Evolutionary conservation across 1,284 basidiomycete genomes (phyloP).

Genomic region (Apiotrichum veenhuisii): DNA sequence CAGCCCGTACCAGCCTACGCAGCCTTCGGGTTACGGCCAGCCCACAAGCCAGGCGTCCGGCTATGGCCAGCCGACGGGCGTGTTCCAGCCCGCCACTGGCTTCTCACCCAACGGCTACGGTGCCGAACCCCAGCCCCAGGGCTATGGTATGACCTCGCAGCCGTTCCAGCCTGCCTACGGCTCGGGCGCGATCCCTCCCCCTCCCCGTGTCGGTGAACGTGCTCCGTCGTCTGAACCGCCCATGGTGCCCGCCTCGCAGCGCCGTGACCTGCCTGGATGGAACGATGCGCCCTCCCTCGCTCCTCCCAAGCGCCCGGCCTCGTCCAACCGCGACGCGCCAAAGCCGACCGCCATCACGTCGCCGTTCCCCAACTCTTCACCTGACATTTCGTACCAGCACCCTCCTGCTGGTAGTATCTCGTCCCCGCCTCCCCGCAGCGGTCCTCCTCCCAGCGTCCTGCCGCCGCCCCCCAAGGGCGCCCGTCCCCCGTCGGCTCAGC

Average conservation of each 20-base stretch:
- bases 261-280: constrained; percentile 73
- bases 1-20: constrained; percentile 27
- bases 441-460: constrained; percentile 36
- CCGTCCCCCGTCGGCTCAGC: constrained; percentile 40
- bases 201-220: constrained; percentile 35
- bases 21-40: constrained; percentile 11
- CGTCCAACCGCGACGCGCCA: constrained; percentile 49
- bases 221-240: constrained; percentile 22
- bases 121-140: constrained; percentile 25
- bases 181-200: constrained; percentile 47
- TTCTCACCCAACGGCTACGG: constrained; percentile 33
- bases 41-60: constrained; percentile 1
- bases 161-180: constrained; percentile 24
- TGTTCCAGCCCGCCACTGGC: constrained; percentile 13
- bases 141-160: constrained; percentile 19
- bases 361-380: constrained; percentile 71
- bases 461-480: constrained; percentile 48
- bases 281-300: constrained; percentile 64
- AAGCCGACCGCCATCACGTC: constrained; percentile 73
- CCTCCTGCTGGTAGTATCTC: constrained; percentile 31
- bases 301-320: constrained; percentile 57
- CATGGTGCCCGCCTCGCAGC: constrained; percentile 43
- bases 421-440: constrained; percentile 38
- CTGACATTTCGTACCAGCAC: constrained; percentile 6
- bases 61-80: constrained; percentile 5